Base-by-base conservation (phyloP, 2,329 filamentous ascomycete genomes). In the Penicillium brevicompactum region DNA sequence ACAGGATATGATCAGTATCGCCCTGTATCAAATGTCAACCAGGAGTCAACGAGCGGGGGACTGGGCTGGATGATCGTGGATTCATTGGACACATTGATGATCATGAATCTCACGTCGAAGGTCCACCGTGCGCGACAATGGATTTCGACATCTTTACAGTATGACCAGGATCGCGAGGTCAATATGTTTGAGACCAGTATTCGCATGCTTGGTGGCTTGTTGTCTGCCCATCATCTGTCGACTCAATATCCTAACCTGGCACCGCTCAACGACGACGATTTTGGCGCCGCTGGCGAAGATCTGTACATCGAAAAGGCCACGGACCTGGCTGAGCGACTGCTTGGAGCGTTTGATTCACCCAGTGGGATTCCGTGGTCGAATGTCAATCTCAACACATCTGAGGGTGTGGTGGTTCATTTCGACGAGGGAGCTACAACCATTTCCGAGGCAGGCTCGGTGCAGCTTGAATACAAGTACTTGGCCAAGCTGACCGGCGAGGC, bases 41-140 rank as follows among this genome's bases (percentile, higher is more conserved):
- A 81, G 49, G 87, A 94, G 66, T 97, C 99, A 93, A 87, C 91
- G 6, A 83, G 88, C 3, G 87, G 91, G 59, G 94, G 93, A 24
- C 82, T 99, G 75, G 94, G 94, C 30, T 99, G 95, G 94, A 97
- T 97, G 68, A 97, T 99, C 59, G 88, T 99, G 54, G 94, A 99
- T 76, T 87, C 93, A 11, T 80, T 99, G 60, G 94, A 99, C 74
- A 99, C 94, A 1, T 84, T 97, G 82, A 99, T 99, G 78, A 81
- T 99, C 58, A 99, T 99, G 94, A 97, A 97, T 73, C 81, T 96
- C 61, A 97, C 93, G 13, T 89, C 86, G 31, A 87, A 92, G 58
- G 82, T 99, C 38, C 83, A 87, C 37, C 87, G 95, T 68, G 93
- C 94, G 27, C 84, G 93, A 53, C 85, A 96, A 69, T 99, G 94